Evolutionary conservation across 2,329 filamentous ascomycete species (phyloP).

Genomic region (Teratosphaeriaceae sp.): DNA sequence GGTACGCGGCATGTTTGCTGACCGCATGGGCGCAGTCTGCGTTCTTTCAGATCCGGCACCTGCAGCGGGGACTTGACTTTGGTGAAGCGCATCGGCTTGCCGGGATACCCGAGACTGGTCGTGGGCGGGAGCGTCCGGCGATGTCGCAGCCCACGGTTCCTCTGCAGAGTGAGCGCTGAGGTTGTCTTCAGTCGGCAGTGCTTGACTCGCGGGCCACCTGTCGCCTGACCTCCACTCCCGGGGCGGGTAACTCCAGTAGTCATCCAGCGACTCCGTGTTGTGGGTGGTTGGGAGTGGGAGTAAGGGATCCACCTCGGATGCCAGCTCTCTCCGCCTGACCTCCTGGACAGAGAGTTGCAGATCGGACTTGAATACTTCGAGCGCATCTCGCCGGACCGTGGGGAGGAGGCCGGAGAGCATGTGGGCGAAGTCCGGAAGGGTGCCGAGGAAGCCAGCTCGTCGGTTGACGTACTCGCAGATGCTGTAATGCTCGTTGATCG

Average conservation of each 20-base stretch:
- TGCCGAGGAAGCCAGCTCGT: slow-evolving; percentile 18
- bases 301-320: slow-evolving; percentile 14
- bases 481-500: slow-evolving; percentile 23
- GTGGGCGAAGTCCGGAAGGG: slow-evolving; percentile 5
- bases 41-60: background rate
- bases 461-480: slow-evolving; percentile 19
- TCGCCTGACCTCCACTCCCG: slow-evolving; percentile 10
- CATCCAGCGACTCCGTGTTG: slow-evolving; percentile 23
- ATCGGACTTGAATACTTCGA: slow-evolving; percentile 15
- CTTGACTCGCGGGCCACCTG: too few relatives aligned
- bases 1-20: slow-evolving; percentile 2
- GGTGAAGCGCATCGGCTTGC: background rate
- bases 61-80: background rate
- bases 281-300: slow-evolving; percentile 21
- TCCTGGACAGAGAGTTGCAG: slow-evolving; percentile 18
- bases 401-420: slow-evolving; percentile 7
- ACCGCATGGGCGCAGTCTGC: background rate
- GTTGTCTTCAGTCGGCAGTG: too few relatives aligned
- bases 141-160: too few relatives aligned
- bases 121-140: too few relatives aligned
- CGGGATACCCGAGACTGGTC: background rate
- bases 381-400: slow-evolving; percentile 13
- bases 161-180: too few relatives aligned
- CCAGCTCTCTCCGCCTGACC: slow-evolving; percentile 20
- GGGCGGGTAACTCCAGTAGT: slow-evolving; percentile 16